Base-by-base conservation (phyloP, 352 stramenopile species). In the Plasmopara halstedii region DNA sequence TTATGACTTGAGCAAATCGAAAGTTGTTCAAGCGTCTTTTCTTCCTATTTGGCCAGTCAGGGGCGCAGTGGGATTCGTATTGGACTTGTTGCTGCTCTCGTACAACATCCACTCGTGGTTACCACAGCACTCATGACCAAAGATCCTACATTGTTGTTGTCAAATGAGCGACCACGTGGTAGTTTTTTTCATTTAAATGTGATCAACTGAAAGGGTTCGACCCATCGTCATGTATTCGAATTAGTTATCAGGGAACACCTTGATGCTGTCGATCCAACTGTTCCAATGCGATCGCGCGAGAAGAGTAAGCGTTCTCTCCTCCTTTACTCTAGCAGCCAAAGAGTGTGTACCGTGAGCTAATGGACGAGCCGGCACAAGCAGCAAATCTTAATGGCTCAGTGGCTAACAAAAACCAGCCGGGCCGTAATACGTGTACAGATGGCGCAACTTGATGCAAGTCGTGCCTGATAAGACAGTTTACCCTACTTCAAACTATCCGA, bases 321-420 rank as follows among this genome's bases (percentile, higher is more conserved):
- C 25, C 25, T 29, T 11, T 29, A 29, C 25, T 29, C 25, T 29
- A 29, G 11, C 3, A 29, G 25, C 25, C n/a, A n/a, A n/a, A n/a
- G n/a, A n/a, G n/a, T 14, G 19, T 50, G 22, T 22, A 29, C 22
- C 38, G 55, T 64, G 38, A 56, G 55, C 55, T 64, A 64, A 64
- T 49, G 50, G 34, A 27, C 25, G 18, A 64, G 44, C 50, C 41
- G 47, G 33, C 46, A 56, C 46, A 50, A 45, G 47, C 32, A 46
- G 25, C 47, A 57, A 46, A 54, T 54, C 31, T 22, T 62, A 35
- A 36, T 59, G 38, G 43, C 50, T 45, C 19, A 11, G 26, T 21
- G 19, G 7, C 3, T 46, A 14, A 23, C 49, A 58, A 43, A 63
- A 43, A 58, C 42, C 25, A 33, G 35, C 39, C 40, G 5, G 17